phyloP scores from a whole-genome alignment of 2,329 filamentous ascomycete species.

The Curvularia hawaiiensis region DNA sequence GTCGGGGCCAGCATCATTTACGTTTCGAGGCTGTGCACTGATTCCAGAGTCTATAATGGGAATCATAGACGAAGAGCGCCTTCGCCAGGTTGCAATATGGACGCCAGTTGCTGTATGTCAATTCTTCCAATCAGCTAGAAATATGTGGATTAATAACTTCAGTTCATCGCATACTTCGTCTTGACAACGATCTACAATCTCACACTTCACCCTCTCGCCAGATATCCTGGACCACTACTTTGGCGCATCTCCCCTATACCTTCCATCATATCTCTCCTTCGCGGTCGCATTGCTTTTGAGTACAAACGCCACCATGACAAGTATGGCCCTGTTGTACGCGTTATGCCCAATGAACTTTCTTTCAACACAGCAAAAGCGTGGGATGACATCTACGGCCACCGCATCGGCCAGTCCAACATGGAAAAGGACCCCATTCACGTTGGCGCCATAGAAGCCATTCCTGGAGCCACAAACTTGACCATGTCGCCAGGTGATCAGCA shows the following conservation, averaged over 20 bases:
- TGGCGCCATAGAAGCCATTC: slow-evolving; percentile 42
- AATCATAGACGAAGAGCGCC: slow-evolving; percentile 33
- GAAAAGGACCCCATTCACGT: slow-evolving; percentile 45
- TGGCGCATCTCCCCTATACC: slow-evolving; percentile 39
- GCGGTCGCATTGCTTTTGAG: slow-evolving; percentile 38
- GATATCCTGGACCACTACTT: slow-evolving; percentile 38
- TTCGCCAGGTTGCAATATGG: slow-evolving; percentile 30
- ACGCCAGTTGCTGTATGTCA: slow-evolving; percentile 31
- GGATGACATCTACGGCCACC: slow-evolving; percentile 44
- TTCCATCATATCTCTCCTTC: slow-evolving; percentile 33
- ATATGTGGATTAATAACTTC: slow-evolving; percentile 8
- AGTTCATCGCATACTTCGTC: slow-evolving; percentile 33
- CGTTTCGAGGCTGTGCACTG: neutral
- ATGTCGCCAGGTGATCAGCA: slow-evolving; percentile 49
- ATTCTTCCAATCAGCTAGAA: neutral
- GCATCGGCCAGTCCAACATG: slow-evolving; percentile 40
- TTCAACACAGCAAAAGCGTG: slow-evolving; percentile 42
- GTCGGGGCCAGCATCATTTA: neutral
- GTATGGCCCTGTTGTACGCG: slow-evolving; percentile 44
- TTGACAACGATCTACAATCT: slow-evolving; percentile 32
- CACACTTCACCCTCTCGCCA: slow-evolving; percentile 39
- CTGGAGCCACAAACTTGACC: slow-evolving; percentile 45
- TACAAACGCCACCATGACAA: slow-evolving; percentile 38
- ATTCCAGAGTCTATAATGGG: slow-evolving; percentile 23
- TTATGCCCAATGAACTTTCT: slow-evolving; percentile 42